Evolutionary conservation across 495 filamentous ascomycete species (phyloP).

Genomic region (Penicillium cinerascens): DNA sequence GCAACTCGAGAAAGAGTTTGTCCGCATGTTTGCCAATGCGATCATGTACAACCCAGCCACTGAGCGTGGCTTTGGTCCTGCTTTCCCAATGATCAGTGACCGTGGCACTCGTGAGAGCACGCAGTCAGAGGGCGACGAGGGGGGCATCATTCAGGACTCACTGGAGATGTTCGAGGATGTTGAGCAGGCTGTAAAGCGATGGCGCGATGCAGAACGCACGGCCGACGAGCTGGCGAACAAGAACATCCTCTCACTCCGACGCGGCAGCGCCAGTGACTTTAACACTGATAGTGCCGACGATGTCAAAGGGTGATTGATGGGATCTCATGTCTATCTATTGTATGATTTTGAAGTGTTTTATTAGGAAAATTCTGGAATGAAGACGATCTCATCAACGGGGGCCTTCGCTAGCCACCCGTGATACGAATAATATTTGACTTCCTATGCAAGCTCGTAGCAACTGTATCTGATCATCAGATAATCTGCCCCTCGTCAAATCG

Average conservation of each 20-base stretch:
- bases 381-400: constrained; percentile 6
- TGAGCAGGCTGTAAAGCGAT: constrained; percentile 54
- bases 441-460: neutral
- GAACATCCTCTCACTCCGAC: constrained; percentile 39
- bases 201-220: constrained; percentile 56
- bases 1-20: constrained; percentile 92
- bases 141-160: constrained; percentile 77
- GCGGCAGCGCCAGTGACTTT: constrained; percentile 41
- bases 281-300: constrained; percentile 44
- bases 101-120: constrained; percentile 41
- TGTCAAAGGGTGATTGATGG: constrained; percentile 29
- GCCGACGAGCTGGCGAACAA: constrained; percentile 45
- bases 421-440: neutral
- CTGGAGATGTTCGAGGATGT: constrained; percentile 79
- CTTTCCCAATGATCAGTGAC: constrained; percentile 47
- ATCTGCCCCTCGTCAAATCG: neutral
- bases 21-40: constrained; percentile 95
- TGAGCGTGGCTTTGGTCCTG: constrained; percentile 61
- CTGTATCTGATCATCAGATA: neutral
- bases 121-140: constrained; percentile 60
- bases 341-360: constrained; percentile 20
- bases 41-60: constrained; percentile 93
- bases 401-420: neutral
- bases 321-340: constrained; percentile 17
- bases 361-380: constrained; percentile 13